Base-by-base conservation (phyloP, 768 basidiomycete genomes). In the Gelatoporia subvermispora region DNA sequence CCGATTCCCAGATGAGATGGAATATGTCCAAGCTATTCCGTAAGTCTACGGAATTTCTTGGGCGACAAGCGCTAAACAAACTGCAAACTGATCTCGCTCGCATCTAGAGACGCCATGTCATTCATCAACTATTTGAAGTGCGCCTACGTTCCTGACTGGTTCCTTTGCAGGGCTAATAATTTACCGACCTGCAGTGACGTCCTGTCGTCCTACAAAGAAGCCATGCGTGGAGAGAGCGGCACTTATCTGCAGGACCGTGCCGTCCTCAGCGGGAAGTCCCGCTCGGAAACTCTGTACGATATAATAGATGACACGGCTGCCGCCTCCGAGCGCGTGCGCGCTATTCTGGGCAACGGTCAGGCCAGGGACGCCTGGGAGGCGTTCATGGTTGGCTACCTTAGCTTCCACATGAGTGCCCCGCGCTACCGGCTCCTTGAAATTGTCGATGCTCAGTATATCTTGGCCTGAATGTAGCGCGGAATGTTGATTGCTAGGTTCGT, bases 401-500 rank as follows among this genome's bases (percentile, higher is more conserved):
- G 37, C 8, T 46, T 51, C 35, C 50, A 51, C 36, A 20, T 41
- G 8, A 28, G 23, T 23, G 17, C 17, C 23, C 43, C 50, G 20
- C 44, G 50, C 16, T 46, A 52, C 25, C 39, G 48, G 15, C 31
- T 49, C 17, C 25, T 28, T 17, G 48, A 43, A 15, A 16, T 45
- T 34, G 9, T 44, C 31, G 39, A 31, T 16, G 38, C 24, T 3
- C 17, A 48, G 40, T 48, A 48, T 20, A 44, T 51, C 21, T 51
- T 44, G 22, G 20, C 15, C 40, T 31, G 37, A 35, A n/a, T 35
- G n/a, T 35, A n/a, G n/a, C n/a, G n/a, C n/a, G n/a, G n/a, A n/a
- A n/a, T n/a, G n/a, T n/a, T n/a, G n/a, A n/a, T n/a, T n/a, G n/a
- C n/a, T n/a, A n/a, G n/a, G n/a, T n/a, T n/a, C n/a, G n/a, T n/a